Evolutionary conservation across 177 flowering plant genomes (phyloP).

Genomic region (Tripterygium wilfordii): DNA sequence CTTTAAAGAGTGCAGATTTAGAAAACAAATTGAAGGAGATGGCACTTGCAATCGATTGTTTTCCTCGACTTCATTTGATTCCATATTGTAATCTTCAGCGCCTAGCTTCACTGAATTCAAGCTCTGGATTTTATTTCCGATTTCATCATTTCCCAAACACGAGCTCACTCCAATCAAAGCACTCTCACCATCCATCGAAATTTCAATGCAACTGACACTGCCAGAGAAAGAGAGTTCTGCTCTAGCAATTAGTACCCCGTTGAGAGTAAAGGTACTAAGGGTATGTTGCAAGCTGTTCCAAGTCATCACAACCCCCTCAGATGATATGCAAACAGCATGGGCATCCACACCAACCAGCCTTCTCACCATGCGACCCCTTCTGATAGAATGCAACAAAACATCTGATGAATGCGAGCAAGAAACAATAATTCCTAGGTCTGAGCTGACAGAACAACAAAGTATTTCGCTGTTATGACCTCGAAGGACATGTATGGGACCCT

Average conservation of each 20-base stretch:
- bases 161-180: conserved; percentile 73
- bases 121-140: conserved; percentile 15
- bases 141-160: conserved; percentile 27
- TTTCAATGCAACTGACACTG: conserved; percentile 79
- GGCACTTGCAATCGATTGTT: conserved; percentile 37
- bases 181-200: conserved; percentile 69
- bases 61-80: conserved; percentile 17
- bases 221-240: conserved; percentile 46
- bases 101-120: conserved; percentile 16
- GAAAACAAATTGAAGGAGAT: conserved; percentile 76
- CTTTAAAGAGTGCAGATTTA: conserved; percentile 75
- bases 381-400: conserved; percentile 77
- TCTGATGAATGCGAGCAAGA: conserved; percentile 75
- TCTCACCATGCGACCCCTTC: conserved; percentile 82
- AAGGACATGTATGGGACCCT: conserved; percentile 89
- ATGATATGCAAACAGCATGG: conserved; percentile 72
- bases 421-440: conserved; percentile 80
- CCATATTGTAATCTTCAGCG: conserved; percentile 17
- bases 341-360: conserved; percentile 68
- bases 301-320: conserved; percentile 65
- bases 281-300: conserved; percentile 61
- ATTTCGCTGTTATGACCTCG: conserved; percentile 85
- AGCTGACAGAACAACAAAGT: conserved; percentile 66
- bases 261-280: conserved; percentile 64
- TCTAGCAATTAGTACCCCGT: conserved; percentile 64